phyloP scores from a whole-genome alignment of 257 asterid genomes.

The Nicotiana undulata region DNA sequence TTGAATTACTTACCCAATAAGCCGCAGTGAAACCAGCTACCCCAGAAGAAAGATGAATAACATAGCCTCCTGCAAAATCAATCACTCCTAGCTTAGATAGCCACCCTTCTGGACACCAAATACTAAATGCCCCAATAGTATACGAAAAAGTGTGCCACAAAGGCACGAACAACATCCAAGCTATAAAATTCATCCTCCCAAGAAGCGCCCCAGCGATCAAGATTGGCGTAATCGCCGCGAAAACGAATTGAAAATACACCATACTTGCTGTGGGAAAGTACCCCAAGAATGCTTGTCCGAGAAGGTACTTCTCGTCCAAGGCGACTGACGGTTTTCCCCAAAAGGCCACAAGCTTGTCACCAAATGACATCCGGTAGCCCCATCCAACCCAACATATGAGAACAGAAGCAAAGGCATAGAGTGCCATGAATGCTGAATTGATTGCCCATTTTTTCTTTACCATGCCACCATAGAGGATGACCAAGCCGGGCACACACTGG shows the following conservation, averaged over 20 bases:
- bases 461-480: constrained; percentile 47
- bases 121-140: constrained; percentile 46
- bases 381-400: constrained; percentile 53
- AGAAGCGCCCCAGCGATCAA: constrained; percentile 47
- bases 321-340: constrained; percentile 40
- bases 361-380: constrained; percentile 47
- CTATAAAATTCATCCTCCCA: constrained; percentile 48
- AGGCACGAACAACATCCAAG: constrained; percentile 60
- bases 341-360: constrained; percentile 22
- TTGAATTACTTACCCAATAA: constrained; percentile 28
- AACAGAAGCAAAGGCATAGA: constrained; percentile 44
- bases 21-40: constrained; percentile 60
- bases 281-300: constrained; percentile 41
- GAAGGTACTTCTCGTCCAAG: constrained; percentile 28
- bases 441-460: constrained; percentile 46
- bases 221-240: constrained; percentile 44
- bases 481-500: constrained; percentile 47
- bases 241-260: constrained; percentile 52
- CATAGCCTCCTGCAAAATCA: constrained; percentile 56
- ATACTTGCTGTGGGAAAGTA: constrained; percentile 45
- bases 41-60: constrained; percentile 53
- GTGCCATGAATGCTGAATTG: constrained; percentile 46
- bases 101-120: constrained; percentile 59
- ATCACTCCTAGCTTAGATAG: constrained; percentile 43
- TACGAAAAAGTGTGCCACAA: constrained; percentile 54